Percentiles rank a stretch among this genome's conserved stretches.
These are phyloP conservation scores for Penicillium antarcticum DNA, from an alignment of 495 filamentous ascomycete genomes.

Conservation along the genomic window DNA sequence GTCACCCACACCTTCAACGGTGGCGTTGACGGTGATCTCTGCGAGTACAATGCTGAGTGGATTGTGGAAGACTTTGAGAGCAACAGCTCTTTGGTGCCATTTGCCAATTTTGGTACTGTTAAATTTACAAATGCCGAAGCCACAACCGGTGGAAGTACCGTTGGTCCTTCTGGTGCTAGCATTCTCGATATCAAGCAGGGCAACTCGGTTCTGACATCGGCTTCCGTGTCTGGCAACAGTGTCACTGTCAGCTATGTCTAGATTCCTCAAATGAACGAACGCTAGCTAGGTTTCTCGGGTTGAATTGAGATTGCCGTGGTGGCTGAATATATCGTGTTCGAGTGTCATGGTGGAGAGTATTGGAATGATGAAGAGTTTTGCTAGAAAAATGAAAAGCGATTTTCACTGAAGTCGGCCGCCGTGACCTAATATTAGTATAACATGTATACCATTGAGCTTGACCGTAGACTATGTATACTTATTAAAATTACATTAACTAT, in stretches of 20 bases:
- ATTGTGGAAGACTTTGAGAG: slow-evolving; percentile 57
- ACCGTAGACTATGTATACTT: too few species aligned
- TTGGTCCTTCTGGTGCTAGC: slow-evolving; percentile 34
- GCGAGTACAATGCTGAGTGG: slow-evolving; percentile 54
- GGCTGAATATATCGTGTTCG: too few species aligned
- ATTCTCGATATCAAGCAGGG: slow-evolving; percentile 48
- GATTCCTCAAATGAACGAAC: neutral
- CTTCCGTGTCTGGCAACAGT: slow-evolving; percentile 25
- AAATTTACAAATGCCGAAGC: slow-evolving; percentile 40
- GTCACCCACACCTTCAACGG: slow-evolving; percentile 47
- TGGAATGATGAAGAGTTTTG: too few species aligned
- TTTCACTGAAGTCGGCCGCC: too few species aligned
- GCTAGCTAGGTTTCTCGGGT: neutral
- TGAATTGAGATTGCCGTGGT: too few species aligned
- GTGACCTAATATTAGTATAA: too few species aligned
- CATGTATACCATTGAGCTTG: too few species aligned
- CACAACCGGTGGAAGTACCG: slow-evolving; percentile 11
- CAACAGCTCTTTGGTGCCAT: slow-evolving; percentile 40
- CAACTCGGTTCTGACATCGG: slow-evolving; percentile 38
- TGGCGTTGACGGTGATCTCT: slow-evolving; percentile 19
- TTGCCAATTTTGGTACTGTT: slow-evolving; percentile 52
- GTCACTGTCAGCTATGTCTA: slow-evolving; percentile 21
- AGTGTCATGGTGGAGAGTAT: too few species aligned
- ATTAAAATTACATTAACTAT: too few species aligned
- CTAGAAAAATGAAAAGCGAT: too few species aligned